A percentile compares a stretch with the other conserved stretches of the same genome.
Evolutionary conservation across 2,329 filamentous ascomycete species (phyloP).

Genomic region (Ceratocystis variospora): DNA sequence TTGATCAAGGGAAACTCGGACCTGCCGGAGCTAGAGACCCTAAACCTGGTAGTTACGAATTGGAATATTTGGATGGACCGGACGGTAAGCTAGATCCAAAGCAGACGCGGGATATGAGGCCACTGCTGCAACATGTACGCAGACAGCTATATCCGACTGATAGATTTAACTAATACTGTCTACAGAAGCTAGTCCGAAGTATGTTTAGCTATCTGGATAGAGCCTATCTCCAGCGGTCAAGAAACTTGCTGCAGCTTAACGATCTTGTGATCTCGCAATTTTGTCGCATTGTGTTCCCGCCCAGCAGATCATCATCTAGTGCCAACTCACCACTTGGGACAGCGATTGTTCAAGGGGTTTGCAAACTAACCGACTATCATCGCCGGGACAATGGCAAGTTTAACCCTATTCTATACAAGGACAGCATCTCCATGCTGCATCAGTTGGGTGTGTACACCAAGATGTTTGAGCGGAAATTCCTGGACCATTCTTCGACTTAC

Average conservation of each 20-base stretch:
- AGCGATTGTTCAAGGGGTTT: slow-evolving; percentile 42
- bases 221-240: slow-evolving; percentile 66
- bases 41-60: slow-evolving; percentile 40
- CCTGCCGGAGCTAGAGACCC: slow-evolving; percentile 44
- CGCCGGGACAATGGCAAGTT: slow-evolving; percentile 44
- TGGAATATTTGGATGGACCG: slow-evolving; percentile 62
- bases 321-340: slow-evolving; percentile 20
- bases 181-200: slow-evolving; percentile 60
- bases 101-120: no score
- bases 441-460: slow-evolving; percentile 69
- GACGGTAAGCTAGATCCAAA: slow-evolving; percentile 13
- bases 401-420: slow-evolving; percentile 52
- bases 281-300: slow-evolving; percentile 41
- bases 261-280: slow-evolving; percentile 71
- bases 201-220: slow-evolving; percentile 92
- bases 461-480: slow-evolving; percentile 64
- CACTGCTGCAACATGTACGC: no score
- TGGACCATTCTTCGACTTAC: slow-evolving; percentile 53
- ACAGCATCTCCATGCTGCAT: slow-evolving; percentile 69
- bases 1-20: slow-evolving; percentile 37
- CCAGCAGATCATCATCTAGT: slow-evolving; percentile 14
- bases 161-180: slow-evolving; percentile 10
- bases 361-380: slow-evolving; percentile 60
- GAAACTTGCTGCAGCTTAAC: slow-evolving; percentile 57
- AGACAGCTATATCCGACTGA: background rate